Conservation (phyloP, 352 stramenopile species). For the Pythium brachiatum region DNA sequence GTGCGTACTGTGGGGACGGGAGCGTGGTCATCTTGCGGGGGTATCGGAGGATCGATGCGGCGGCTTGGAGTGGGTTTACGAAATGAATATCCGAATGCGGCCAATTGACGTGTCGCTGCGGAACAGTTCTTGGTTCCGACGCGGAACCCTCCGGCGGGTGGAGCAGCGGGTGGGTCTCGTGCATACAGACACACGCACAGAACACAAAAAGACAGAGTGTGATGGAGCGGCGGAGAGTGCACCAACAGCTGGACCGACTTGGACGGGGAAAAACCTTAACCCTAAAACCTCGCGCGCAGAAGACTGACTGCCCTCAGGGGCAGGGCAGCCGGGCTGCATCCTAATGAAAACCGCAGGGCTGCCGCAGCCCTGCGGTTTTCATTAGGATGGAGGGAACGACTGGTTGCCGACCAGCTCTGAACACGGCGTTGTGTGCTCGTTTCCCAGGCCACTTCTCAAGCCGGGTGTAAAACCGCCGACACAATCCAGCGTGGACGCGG, state of each 20-base stretch:
- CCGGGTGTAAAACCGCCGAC: not conserved
- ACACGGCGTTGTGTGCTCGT: not conserved
- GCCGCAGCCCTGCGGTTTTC: not conserved
- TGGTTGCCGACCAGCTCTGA: no score
- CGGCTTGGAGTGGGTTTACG: conserved; percentile 16
- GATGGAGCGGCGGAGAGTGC: not conserved
- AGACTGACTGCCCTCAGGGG: not conserved
- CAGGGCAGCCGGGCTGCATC: no score
- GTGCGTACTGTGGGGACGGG: conserved; percentile 28
- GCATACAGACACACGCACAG: conserved; percentile 15
- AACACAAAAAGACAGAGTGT: conserved; percentile 13
- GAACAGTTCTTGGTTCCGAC: not conserved
- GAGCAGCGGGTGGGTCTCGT: conserved; percentile 25
- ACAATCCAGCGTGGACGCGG: not conserved
- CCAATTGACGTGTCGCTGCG: conserved; percentile 1
- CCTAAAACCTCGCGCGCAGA: not conserved
- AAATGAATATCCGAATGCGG: conserved; percentile 8
- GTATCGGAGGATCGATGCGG: conserved; percentile 7
- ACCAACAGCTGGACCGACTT: not conserved
- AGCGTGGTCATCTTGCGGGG: not conserved
- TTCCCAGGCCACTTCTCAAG: not conserved
- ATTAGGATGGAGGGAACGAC: not conserved
- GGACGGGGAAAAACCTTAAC: not conserved
- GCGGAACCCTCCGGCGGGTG: not conserved
- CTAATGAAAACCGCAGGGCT: not conserved